Base-by-base conservation (phyloP, 225 moss, liverwort and hornwort species). In the Bryoerythrophyllum caledonicum region DNA sequence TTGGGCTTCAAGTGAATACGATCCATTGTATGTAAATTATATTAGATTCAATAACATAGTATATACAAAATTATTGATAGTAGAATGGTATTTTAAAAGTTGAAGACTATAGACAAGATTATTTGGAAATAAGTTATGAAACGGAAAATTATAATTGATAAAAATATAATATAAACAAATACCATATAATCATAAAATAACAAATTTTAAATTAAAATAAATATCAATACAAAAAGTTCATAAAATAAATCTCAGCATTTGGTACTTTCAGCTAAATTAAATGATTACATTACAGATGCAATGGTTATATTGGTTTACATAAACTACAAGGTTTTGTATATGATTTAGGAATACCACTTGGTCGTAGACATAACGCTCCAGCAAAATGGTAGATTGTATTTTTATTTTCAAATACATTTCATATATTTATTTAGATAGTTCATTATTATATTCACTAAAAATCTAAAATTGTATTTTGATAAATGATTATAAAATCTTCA, bases 291-390 rank as follows among this genome's bases (percentile, higher is more conserved):
- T 61, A 63, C 68, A 99, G 97, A 63, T 83, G 90, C 78, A 90
- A 43, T 0, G 90, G 94, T 37, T 93, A 89, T 16, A 89, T 94
- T n/a, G 93, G 97, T 67, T 81, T 90, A 56, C 97, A 99, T 56
- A 99, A 99, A 43, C 79, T 99, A 11, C 79, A 69, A 38, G 51
- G 78, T 5, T 99, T 99, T 83, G 82, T 99, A 17, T 78, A 71
- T 23, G 72, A 61, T 0, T 82, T 94, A 35, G 97, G 94, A 63
- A 84, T 79, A 10, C 97, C 97, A 59, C 86, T 99, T 73, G 97
- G 97, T 46, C 86, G 86, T 8, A 87, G 94, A 26, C 80, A 85
- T 11, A 88, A 85, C 63, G 84, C 89, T 25, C 79, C 80, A 35
- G 56, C 81, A 61, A 90, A 88, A 76, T 93, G 97, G 97, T 94